Evolutionary conservation across 495 filamentous ascomycete genomes (phyloP), one percentile per base, ranked within the genome.

Genomic region (Talaromyces ruber): DNA sequence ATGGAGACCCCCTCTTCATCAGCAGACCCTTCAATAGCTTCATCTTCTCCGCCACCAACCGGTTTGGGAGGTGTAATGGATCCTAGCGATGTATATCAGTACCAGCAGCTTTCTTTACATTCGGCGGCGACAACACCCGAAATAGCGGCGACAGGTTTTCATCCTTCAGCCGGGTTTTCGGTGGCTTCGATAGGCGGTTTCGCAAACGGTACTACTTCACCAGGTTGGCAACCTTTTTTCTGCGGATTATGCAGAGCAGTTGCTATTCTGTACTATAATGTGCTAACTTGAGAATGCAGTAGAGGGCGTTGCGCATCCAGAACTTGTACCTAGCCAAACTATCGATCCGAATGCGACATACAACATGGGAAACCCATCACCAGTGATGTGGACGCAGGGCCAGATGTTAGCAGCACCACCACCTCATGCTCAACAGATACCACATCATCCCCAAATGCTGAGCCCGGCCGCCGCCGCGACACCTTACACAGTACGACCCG

Each of bases 41-140:
- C 80, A 3, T 73, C 78, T 1, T 81, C 79, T 25, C 64, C 68
- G 16, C 80, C 80, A 12, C 74, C 77, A 3, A 66, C 70, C 8
- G 68, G 64, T 8, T 62, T 64, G 39, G 63, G 70, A 8, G 61
- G 67, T 8, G 47, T 63, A 2, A 76, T 79, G 12, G 68, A 74
- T 29, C 51, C 72, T 4, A 77, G 78, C 30, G 64, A 77, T 1
- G 80, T 73, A 59, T 79, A 77, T 59, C 70, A 72, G 24, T 81
- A 79, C 58, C 67, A 74, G 45, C 51, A 54, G 14, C 51, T 54
- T 4, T 25, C 51, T 54, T 28, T 54, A 2, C 51, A 72, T 80
- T 21, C 67, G 67, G 79, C 62, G 71, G 65, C 30, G 67, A 54
- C 78, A 1, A 68, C 63, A 39, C 75, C 67, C 30, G 78, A 80